Base-by-base conservation (phyloP, 192 early-diverging fungal species). In the Allomyces macrogynus region DNA sequence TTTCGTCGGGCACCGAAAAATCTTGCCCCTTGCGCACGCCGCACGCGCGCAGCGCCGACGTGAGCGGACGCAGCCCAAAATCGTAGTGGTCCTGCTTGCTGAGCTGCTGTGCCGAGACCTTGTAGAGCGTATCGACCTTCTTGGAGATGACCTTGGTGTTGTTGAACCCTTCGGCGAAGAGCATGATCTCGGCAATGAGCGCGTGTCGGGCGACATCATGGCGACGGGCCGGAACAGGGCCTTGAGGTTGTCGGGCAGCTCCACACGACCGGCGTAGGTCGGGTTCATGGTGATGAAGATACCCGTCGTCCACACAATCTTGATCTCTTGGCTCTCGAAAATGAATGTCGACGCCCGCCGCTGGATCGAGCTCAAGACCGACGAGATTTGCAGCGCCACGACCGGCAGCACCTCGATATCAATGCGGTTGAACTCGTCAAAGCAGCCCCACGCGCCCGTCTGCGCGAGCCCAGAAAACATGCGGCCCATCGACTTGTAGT, bases 401-500 rank as follows among this genome's bases (percentile, higher is more conserved):
- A 95, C 97, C 27, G 93, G 95, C 67, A 99, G 74, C 63, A 98
- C 97, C 62, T 92, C 79, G 77, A 98, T 95, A 70, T 95, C 93
- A 62, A 99, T 74, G 61, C 97, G 88, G 73, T 99, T 99, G 76
- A 99, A 99, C 78, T 99, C 95, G 76, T 98, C 95, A 73, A 97
- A 99, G 77, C 93, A 94, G 66, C 97, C 95, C 95, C 94, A 98
- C 0, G 95, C 97, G 60, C 97, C 97, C 16, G 98, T 95, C 72
- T 93, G 93, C 73, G 87, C 95, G 67, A 99, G 81, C 64, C 97
- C 97, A 67, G 96, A 86, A 74, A 99, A 99, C 67, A 99, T 99
- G 70, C 97, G 90, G 60, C 97, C 97, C 93, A 99, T 97, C 26
- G 95, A 92, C 72, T 97, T 92, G 81, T 97, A 99, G 75, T 99